These are phyloP conservation scores for Brettanomyces nanus DNA, from an alignment of 805 yeast species.

Conservation along the genomic window DNA sequence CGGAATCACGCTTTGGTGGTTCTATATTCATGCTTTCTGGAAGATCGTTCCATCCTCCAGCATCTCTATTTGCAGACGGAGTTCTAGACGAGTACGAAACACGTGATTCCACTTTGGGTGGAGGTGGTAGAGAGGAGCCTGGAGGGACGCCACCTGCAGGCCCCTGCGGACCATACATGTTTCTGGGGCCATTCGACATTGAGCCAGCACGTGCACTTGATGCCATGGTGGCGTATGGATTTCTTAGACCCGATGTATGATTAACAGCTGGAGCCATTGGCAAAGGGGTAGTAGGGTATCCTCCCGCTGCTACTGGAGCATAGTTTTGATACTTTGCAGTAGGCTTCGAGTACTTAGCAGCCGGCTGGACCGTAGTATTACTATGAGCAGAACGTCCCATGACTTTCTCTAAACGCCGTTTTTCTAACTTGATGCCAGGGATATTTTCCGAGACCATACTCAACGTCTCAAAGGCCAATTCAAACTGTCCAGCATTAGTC, in stretches of 20 bases:
- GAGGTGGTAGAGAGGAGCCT: constrained; percentile 22
- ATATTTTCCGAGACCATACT: constrained; percentile 64
- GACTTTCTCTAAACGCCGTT: constrained; percentile 72
- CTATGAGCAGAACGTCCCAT: constrained; percentile 21
- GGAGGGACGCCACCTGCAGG: constrained; percentile 1
- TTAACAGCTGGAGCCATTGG: constrained; percentile 8
- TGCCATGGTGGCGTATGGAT: constrained; percentile 2
- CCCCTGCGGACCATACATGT: constrained; percentile 8
- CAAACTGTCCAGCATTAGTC: constrained; percentile 77
- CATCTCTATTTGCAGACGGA: constrained; percentile 32
- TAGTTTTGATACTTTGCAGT: neutral
- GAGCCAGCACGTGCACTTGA: neutral
- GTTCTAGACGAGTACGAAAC: constrained; percentile 6
- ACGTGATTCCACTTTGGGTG: constrained; percentile 11
- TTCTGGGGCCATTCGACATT: constrained; percentile 2
- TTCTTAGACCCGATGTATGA: neutral
- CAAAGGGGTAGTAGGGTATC: constrained; percentile 9
- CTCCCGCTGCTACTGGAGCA: neutral
- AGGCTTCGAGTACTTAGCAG: neutral
- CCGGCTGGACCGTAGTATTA: constrained; percentile 10
- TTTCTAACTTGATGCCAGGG: constrained; percentile 63
- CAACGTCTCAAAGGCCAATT: constrained; percentile 66
- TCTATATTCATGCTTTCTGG: constrained; percentile 36
- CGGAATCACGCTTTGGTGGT: constrained; percentile 18
- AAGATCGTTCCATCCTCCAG: constrained; percentile 68